These are phyloP conservation scores for Microsporum canis DNA, from an alignment of 2,329 filamentous ascomycete species.

Conservation along the genomic window DNA sequence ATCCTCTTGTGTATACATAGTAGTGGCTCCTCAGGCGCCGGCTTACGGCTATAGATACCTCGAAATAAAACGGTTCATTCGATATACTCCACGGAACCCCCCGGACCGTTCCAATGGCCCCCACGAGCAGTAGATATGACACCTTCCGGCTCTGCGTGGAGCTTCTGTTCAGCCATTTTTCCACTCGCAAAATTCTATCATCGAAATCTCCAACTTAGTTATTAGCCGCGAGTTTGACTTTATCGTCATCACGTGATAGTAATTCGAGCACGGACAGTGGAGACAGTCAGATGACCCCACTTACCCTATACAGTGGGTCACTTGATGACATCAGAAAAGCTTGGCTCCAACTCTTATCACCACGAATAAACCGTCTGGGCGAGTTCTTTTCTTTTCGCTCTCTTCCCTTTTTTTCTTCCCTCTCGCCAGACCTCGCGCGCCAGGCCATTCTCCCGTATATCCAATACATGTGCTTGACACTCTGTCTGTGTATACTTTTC, in stretches of 20 bases:
- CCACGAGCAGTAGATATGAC: no score
- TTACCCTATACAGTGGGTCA: not conserved
- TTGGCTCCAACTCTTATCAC: not conserved
- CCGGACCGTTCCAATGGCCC: no score
- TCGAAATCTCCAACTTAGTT: no score
- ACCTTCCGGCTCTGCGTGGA: no score
- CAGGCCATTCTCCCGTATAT: not conserved
- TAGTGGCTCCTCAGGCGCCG: no score
- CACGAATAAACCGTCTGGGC: not conserved
- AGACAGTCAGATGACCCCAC: not conserved
- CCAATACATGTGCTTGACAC: not conserved
- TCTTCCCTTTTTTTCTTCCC: not conserved
- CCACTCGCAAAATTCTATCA: no score
- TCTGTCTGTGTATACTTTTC: not conserved
- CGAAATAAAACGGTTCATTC: no score
- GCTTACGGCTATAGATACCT: no score
- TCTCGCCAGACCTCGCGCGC: not conserved
- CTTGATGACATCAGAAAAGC: conserved; percentile 1
- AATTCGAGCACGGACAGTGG: not conserved
- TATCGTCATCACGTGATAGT: not conserved
- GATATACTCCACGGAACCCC: no score
- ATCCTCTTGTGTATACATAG: no score
- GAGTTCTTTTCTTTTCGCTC: not conserved
- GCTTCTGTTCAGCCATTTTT: no score
- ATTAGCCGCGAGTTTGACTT: not conserved